These are phyloP conservation scores for Erodium chrysanthum DNA, from an alignment of 441 rosid genomes.

Conservation along the genomic window DNA sequence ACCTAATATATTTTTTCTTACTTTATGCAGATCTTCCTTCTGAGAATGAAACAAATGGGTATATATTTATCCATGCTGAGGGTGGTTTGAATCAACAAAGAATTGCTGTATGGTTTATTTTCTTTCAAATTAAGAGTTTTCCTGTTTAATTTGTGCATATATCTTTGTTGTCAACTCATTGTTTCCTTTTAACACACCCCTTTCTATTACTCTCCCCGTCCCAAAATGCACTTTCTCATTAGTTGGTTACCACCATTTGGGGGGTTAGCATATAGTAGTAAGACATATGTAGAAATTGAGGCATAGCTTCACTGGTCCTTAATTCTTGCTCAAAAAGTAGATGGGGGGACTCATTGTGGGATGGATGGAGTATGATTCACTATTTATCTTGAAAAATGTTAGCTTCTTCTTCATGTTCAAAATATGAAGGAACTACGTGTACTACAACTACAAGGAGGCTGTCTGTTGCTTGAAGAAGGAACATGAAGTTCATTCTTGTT, in stretches of 20 bases:
- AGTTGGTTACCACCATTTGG: no score
- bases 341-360: no score
- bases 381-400: no score
- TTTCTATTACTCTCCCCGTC: background rate
- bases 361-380: no score
- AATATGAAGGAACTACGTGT: background rate
- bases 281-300: no score
- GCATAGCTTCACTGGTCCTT: no score
- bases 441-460: no score
- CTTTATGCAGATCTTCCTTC: slow-evolving; percentile 65
- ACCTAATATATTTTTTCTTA: slow-evolving; percentile 10
- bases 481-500: background rate
- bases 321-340: no score
- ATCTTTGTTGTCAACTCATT: background rate
- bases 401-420: background rate
- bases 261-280: no score
- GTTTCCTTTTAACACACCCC: background rate
- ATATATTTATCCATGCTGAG: slow-evolving; percentile 92
- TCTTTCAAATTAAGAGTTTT: background rate
- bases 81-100: slow-evolving; percentile 98
- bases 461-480: background rate
- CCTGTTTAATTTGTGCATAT: background rate
- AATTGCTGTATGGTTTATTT: slow-evolving; percentile 63
- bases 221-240: no score
- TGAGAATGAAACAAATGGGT: slow-evolving; percentile 89